Base-by-base conservation (phyloP, 1,139 yeast genomes). In the Nakaseomyces kungkrabaensis region DNA sequence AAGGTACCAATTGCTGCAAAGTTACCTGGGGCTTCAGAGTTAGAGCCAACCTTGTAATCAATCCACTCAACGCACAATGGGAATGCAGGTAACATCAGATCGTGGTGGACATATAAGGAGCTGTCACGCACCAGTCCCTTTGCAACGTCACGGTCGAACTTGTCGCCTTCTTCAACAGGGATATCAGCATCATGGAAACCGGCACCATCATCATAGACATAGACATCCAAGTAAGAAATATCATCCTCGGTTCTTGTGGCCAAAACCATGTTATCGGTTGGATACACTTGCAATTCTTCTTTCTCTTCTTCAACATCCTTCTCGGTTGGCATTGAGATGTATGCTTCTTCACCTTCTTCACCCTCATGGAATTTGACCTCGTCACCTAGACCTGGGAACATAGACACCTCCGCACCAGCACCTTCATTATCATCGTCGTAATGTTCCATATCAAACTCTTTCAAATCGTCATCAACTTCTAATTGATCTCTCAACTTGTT, bases 171-270 rank as follows among this genome's bases (percentile, higher is more conserved):
- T 54, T 80, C 88, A 54, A 75, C 80, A 45, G 81, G 80, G 24
- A 66, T 63, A 8, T 79, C 77, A 7, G 79, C 82, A 25, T 71
- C 75, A 48, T 85, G 86, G 48, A 85, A 86, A 32, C 90, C 92
- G 22, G 92, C 90, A 64, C 95, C 95, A 64, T 90, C 96, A 66
- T 92, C 97, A 67, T 90, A 92, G 31, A 94, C 87, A 62, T 90
- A 90, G 1, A 92, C 94, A 62, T 92, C 98, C 62, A 92, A 74
- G 64, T 85, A 86, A 11, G 97, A 89, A 44, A 92, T 76, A 49
- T 92, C 97, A 66, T 92, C 98, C 65, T 92, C 97, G 2, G 99
- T 94, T 72, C 96, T 82, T 1, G 97, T 85, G 10, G 96, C 90
- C 58, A 92, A 74, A 37, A 92, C 79, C 71, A 92, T 71, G 66